phyloP scores from a whole-genome alignment of 306 rosid genomes.

The Prinsepia uniflora region DNA sequence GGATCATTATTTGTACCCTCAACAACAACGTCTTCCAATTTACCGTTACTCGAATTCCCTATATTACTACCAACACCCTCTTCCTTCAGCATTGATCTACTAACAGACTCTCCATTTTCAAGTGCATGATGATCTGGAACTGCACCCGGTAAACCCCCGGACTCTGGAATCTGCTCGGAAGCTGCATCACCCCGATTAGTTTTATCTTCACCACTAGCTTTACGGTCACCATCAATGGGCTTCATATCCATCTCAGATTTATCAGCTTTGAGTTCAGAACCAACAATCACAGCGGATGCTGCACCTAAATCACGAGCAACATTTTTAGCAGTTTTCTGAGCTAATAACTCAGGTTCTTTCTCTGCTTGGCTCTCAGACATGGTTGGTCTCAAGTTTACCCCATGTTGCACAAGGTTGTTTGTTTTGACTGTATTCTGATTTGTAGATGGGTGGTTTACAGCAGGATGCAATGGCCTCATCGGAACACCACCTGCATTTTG shows the following conservation, averaged over 20 bases:
- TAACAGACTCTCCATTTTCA: slow-evolving; percentile 46
- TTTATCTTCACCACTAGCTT: slow-evolving; percentile 31
- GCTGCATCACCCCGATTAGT: slow-evolving; percentile 19
- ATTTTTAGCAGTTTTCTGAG: slow-evolving; percentile 34
- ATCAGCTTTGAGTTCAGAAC: slow-evolving; percentile 32
- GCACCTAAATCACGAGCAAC: slow-evolving; percentile 30
- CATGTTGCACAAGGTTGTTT: slow-evolving; percentile 41
- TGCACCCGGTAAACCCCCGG: slow-evolving; percentile 27
- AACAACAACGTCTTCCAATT: slow-evolving; percentile 26
- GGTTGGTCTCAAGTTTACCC: slow-evolving; percentile 29
- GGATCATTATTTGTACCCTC: slow-evolving; percentile 35
- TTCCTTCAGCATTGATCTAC: slow-evolving; percentile 40
- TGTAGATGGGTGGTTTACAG: slow-evolving; percentile 37
- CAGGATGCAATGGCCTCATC: slow-evolving; percentile 49
- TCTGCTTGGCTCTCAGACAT: slow-evolving; percentile 37
- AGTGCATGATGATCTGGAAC: slow-evolving; percentile 24
- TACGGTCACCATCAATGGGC: slow-evolving; percentile 35
- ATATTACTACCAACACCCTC: slow-evolving; percentile 39
- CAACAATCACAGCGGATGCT: slow-evolving; percentile 30
- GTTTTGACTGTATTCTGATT: slow-evolving; percentile 47
- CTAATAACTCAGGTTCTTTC: slow-evolving; percentile 35
- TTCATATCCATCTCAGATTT: slow-evolving; percentile 40
- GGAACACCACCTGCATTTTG: slow-evolving; percentile 46
- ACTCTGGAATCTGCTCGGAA: slow-evolving; percentile 26
- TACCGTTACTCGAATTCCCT: slow-evolving; percentile 28